Percentiles rank a stretch among this genome's conserved stretches.
phyloP scores from a whole-genome alignment of 2,329 filamentous ascomycete genomes.

The Calonectria hongkongensis region DNA sequence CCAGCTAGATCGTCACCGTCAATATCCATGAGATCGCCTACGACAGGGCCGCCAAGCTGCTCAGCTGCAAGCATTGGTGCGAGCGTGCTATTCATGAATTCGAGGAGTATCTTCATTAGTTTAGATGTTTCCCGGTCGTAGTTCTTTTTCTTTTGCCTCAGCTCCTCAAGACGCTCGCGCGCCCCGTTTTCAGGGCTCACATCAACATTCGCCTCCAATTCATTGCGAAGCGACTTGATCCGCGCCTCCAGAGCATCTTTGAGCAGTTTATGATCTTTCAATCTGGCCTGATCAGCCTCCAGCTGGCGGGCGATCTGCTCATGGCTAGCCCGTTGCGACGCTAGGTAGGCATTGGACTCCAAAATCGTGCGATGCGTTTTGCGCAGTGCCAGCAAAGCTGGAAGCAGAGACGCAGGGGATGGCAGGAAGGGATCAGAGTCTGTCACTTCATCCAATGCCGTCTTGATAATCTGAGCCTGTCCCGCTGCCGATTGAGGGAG shows the following conservation, averaged over 20 bases:
- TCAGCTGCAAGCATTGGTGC: conserved; percentile 88
- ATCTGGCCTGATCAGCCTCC: conserved; percentile 69
- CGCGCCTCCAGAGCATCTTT: conserved; percentile 72
- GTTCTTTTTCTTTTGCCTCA: conserved; percentile 74
- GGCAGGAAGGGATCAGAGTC: conserved; percentile 80
- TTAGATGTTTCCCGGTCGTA: conserved; percentile 77
- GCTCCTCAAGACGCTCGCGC: conserved; percentile 76
- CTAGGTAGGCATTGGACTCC: conserved; percentile 78
- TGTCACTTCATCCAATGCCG: conserved; percentile 79
- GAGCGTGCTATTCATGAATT: conserved; percentile 82
- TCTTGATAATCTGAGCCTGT: conserved; percentile 70
- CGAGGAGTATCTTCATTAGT: conserved; percentile 78
- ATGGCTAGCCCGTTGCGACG: conserved; percentile 64
- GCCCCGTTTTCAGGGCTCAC: conserved; percentile 77
- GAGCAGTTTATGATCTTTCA: conserved; percentile 75
- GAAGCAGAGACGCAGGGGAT: conserved; percentile 79
- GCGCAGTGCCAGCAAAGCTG: conserved; percentile 82
- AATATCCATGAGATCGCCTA: conserved; percentile 82
- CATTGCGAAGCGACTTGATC: conserved; percentile 75
- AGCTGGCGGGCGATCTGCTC: conserved; percentile 68
- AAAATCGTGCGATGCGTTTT: conserved; percentile 78
- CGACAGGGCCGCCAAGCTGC: conserved; percentile 87
- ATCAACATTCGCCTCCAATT: conserved; percentile 73
- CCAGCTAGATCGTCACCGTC: conserved; percentile 75
- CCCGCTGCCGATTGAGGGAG: conserved; percentile 55